Evolutionary conservation across 257 asterid species (phyloP).

Genomic region (Pogostemon cablin): DNA sequence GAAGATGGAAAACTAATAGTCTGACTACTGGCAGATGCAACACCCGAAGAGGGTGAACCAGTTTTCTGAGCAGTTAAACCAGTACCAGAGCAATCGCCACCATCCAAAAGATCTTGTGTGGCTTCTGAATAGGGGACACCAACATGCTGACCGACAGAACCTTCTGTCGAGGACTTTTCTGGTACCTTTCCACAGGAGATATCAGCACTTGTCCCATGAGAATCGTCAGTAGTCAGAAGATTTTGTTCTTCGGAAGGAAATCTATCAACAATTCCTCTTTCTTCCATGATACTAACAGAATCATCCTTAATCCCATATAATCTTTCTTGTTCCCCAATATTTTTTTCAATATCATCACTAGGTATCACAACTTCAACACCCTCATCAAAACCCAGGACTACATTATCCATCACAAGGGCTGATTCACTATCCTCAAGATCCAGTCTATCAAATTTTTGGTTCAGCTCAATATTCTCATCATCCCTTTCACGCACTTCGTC

Average conservation of each 20-base stretch:
- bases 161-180: constrained; percentile 45
- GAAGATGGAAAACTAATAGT: constrained; percentile 39
- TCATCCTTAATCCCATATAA: constrained; percentile 49
- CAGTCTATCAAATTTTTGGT: constrained; percentile 60
- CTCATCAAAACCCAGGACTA: constrained; percentile 89
- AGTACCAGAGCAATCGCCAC: constrained; percentile 43
- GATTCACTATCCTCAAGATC: constrained; percentile 60
- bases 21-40: constrained; percentile 44
- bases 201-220: constrained; percentile 41
- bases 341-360: constrained; percentile 74
- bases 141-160: constrained; percentile 46
- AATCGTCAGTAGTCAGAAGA: constrained; percentile 46
- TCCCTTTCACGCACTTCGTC: constrained; percentile 83
- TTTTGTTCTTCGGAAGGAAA: constrained; percentile 55
- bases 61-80: constrained; percentile 44
- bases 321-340: constrained; percentile 49
- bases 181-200: constrained; percentile 39
- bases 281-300: constrained; percentile 44
- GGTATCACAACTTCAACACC: constrained; percentile 93
- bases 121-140: constrained; percentile 40
- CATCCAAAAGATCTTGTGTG: constrained; percentile 40
- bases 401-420: constrained; percentile 60
- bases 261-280: constrained; percentile 45
- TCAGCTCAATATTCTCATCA: constrained; percentile 61
- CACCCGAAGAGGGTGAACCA: constrained; percentile 42